Base-by-base conservation (phyloP, 1,139 yeast genomes). In the Nadsonia commutata region DNA sequence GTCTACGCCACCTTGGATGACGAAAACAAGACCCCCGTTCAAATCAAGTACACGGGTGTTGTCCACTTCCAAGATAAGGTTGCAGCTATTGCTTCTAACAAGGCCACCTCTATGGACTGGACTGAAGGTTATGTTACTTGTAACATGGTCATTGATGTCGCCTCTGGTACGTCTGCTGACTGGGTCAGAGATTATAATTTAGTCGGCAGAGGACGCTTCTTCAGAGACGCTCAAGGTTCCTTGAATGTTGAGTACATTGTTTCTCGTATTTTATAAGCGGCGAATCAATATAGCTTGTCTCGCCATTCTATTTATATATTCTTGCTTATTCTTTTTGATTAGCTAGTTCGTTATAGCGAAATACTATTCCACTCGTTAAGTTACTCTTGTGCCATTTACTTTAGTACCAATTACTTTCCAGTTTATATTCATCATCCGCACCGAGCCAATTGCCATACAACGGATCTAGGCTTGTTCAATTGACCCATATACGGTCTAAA, bases 181-280 rank as follows among this genome's bases (percentile, higher is more conserved):
- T 75, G 80, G 80, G 66, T 68, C 16, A 50, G 60, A 38, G 55
- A 58, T 40, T 67, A 68, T 51, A 69, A 64, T 47, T 62, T 74
- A 42, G 39, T 72, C 37, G 80, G 78, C 36, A 71, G 67, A 54
- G 80, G 80, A 36, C 65, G 78, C 49, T 74, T 74, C 51, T 55
- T 69, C 37, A 67, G 76, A 55, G 71, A 66, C 46, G 59, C 55
- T 1, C 52, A 60, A 7, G 74, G 70, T n/a, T 50, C 37, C 1
- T 53, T 71, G 43, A 64, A 60, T 49, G 78, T 74, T 38, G 79
- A 75, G 57, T 75, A 74, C 60, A 64, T 62, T 49, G 58, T 72
- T 46, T 71, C 33, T 13, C 33, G 33, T 13, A 6, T 27, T 11
- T 9, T 27, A 16, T 27, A 27, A 27, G 33, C 9, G 5, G 4